phyloP scores from a whole-genome alignment of 257 asterid species.

The Solanum pinnatisectum region DNA sequence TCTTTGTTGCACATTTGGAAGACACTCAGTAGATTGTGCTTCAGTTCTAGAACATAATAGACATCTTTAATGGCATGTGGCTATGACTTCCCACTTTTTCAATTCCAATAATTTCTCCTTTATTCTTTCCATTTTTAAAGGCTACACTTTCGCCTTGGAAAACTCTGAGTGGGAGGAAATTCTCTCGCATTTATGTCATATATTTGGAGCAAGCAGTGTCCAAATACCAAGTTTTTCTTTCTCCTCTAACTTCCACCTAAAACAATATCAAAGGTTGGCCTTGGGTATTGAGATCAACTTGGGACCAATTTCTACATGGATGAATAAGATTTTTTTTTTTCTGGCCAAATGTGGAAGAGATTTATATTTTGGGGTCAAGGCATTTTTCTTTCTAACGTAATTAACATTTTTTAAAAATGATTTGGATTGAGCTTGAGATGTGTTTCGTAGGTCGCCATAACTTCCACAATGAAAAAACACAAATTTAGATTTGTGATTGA shows the following conservation, averaged over 20 bases:
- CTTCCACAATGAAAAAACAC: too few species aligned
- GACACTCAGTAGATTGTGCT: not conserved
- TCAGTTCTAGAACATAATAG: not conserved
- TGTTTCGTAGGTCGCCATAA: too few species aligned
- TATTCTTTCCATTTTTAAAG: not conserved
- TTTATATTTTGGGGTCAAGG: too few species aligned
- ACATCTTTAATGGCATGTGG: not conserved
- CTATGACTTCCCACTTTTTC: not conserved
- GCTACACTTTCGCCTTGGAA: not conserved
- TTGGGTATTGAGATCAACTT: not conserved
- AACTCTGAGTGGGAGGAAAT: not conserved
- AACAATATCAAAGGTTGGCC: too few species aligned
- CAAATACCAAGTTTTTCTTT: not conserved
- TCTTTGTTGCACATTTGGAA: not conserved
- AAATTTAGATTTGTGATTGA: too few species aligned
- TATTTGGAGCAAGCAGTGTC: not conserved
- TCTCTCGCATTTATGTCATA: not conserved
- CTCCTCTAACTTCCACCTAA: not conserved
- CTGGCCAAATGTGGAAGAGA: too few species aligned
- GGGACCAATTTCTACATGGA: too few species aligned
- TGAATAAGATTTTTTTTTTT: too few species aligned
- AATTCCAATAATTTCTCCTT: not conserved
- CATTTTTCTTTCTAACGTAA: too few species aligned
- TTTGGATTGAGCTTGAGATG: too few species aligned
- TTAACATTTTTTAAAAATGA: too few species aligned